Conservation (phyloP, 345 rosid genomes). For the Stellera chamaejasme region DNA sequence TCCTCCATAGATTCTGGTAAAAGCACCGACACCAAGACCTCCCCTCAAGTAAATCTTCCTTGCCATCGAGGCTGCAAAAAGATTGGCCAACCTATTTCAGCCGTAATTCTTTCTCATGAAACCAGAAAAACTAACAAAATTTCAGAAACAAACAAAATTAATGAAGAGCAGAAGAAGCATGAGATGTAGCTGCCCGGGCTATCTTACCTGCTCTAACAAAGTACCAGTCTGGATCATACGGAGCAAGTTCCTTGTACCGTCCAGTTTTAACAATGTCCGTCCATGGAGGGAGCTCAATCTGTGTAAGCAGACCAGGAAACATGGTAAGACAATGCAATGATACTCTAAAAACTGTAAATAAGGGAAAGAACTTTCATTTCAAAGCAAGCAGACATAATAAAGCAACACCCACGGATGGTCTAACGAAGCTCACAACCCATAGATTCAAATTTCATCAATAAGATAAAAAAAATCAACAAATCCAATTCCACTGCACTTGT, state of each 20-base stretch:
- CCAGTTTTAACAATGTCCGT: slow-evolving; percentile 86
- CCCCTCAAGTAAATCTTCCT: slow-evolving; percentile 77
- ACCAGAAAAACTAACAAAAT: not conserved
- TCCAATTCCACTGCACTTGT: too few relatives aligned
- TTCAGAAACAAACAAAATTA: not conserved
- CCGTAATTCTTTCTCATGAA: not conserved
- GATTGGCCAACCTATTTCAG: too few relatives aligned
- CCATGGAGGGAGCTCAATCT: slow-evolving; percentile 93
- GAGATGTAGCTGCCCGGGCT: too few relatives aligned
- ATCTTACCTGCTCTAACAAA: slow-evolving; percentile 61
- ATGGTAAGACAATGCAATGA: too few relatives aligned
- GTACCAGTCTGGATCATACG: slow-evolving; percentile 93
- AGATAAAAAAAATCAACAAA: too few relatives aligned
- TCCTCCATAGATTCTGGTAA: slow-evolving; percentile 60
- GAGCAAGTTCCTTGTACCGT: slow-evolving; percentile 77
- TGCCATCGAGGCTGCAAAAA: slow-evolving; percentile 61
- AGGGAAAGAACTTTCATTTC: too few relatives aligned
- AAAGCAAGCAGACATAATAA: not conserved
- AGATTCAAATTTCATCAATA: too few relatives aligned
- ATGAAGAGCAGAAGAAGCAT: too few relatives aligned
- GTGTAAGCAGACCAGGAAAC: not conserved
- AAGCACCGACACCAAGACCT: slow-evolving; percentile 84
- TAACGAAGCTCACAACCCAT: too few relatives aligned
- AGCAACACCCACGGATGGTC: too few relatives aligned
- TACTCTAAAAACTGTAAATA: too few relatives aligned